Conservation (phyloP, 1,284 basidiomycete species). For the Cryptococcus hybrid region DNA sequence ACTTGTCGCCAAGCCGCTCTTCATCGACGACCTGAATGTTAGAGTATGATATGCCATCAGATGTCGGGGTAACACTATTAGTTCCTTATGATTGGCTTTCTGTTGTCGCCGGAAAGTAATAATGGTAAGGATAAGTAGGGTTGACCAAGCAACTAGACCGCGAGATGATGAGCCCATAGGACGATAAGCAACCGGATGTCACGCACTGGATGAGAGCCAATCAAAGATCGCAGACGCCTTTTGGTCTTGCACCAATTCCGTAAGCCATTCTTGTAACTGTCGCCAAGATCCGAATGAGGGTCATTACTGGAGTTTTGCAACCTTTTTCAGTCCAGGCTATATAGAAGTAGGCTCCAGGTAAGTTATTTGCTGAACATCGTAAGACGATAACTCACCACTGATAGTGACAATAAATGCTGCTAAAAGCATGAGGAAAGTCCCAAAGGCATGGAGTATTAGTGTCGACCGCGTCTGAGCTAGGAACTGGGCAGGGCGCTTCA, state of each 20-base stretch:
- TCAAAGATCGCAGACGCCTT: constrained; percentile 82
- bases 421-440: constrained; percentile 64
- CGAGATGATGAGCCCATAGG: constrained; percentile 3
- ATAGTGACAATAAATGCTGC: constrained; percentile 60
- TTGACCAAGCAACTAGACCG: constrained; percentile 26
- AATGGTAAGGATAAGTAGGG: constrained; percentile 30
- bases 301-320: constrained; percentile 77
- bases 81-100: constrained; percentile 23
- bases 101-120: constrained; percentile 35
- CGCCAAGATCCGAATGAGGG: constrained; percentile 66
- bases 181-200: background rate
- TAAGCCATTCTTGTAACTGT: constrained; percentile 66
- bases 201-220: constrained; percentile 55
- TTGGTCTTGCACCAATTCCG: constrained; percentile 82
- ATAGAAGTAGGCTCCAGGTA: background rate
- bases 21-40: constrained; percentile 26
- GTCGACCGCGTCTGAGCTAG: constrained; percentile 73
- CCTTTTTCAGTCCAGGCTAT: constrained; percentile 52
- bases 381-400: constrained; percentile 17
- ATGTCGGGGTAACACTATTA: constrained; percentile 33
- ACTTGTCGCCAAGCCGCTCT: constrained; percentile 31
- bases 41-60: constrained; percentile 24
- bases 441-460: constrained; percentile 72
- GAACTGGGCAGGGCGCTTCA: constrained; percentile 69
- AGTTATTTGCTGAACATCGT: background rate